Evolutionary conservation across 371 early-diverging fungal genomes (phyloP), one percentile per base, ranked within the genome.

Genomic region (Apophysomyces trapeziformis): DNA sequence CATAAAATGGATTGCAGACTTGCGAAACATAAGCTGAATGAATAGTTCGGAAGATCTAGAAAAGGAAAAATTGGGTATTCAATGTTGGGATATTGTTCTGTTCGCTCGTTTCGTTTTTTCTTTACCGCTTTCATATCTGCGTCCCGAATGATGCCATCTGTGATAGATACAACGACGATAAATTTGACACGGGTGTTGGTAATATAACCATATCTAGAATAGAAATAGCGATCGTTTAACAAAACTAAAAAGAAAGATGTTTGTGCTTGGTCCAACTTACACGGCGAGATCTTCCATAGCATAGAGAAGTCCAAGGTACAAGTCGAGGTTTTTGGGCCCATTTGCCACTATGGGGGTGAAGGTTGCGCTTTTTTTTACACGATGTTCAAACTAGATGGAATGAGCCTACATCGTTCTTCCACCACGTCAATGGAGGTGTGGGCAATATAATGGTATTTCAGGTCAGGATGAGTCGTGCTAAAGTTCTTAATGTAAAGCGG

Each of bases 371-470:
- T 26, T 26, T 26, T 26, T 26, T 26, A 26, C 32, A 26, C 32
- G 32, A 26, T 26, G 32, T 26, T 26, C 32, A 26, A 26, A 26
- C 32, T 26, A 26, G 32, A 26, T 26, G 32, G 32, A 26, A 26
- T 26, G 32, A 26, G 12, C 68, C 9, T 67, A 90, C 92, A 89
- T 71, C 92, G 83, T 76, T 94, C 95, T 68, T 95, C 96, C 68
- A 94, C 91, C 6, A 93, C 87, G 73, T 96, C 95, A 67, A 90
- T 89, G 0, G 94, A 90, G 0, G 94, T 95, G 65, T 95, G 94
- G 37, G 92, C 93, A 75, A 95, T 79, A 72, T 93, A 95, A 75
- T 94, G 93, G 75, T 89, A 94, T 72, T 93, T 93, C 44, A 94
- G 85, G 72, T 93, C 93, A 13, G 90, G 87, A 70, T 93, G 91